A percentile compares a stretch with the other conserved stretches of the same genome.
phyloP scores from a whole-genome alignment of 2,329 filamentous ascomycete genomes.

The Cercospora sojina region DNA sequence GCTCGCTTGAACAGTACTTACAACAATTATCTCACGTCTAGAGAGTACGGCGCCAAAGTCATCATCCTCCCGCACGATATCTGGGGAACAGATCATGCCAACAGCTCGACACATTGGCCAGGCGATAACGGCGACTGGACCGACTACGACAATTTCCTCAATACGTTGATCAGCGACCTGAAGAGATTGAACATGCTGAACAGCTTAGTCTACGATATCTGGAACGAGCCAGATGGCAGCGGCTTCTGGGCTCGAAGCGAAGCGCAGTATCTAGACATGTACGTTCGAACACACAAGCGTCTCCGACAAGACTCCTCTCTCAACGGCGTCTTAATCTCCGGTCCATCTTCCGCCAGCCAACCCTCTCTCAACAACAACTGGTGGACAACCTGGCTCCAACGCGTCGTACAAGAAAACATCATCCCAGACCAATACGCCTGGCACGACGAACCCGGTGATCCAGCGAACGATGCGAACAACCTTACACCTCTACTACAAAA shows the following conservation, averaged over 20 bases:
- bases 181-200: slow-evolving; percentile 40
- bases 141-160: slow-evolving; percentile 46
- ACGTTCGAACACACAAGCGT: slow-evolving; percentile 41
- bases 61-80: slow-evolving; percentile 31
- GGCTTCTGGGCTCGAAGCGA: slow-evolving; percentile 42
- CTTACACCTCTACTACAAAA: slow-evolving; percentile 12
- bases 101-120: slow-evolving; percentile 44
- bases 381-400: slow-evolving; percentile 44
- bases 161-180: slow-evolving; percentile 42
- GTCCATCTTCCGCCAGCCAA: slow-evolving; percentile 41
- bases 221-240: slow-evolving; percentile 54
- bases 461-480: neutral
- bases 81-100: slow-evolving; percentile 34
- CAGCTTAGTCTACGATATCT: slow-evolving; percentile 51
- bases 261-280: slow-evolving; percentile 46
- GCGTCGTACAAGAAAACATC: slow-evolving; percentile 40
- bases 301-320: slow-evolving; percentile 37
- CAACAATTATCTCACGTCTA: slow-evolving; percentile 48
- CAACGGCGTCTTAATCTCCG: slow-evolving; percentile 36
- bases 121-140: slow-evolving; percentile 54
- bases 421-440: slow-evolving; percentile 49
- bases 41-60: slow-evolving; percentile 34
- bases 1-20: slow-evolving; percentile 47
- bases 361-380: slow-evolving; percentile 41
- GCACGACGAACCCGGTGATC: slow-evolving; percentile 41